A percentile compares a stretch with the other conserved stretches of the same genome.
These are phyloP conservation scores for Aureobasidium namibiae DNA, from an alignment of 2,329 filamentous ascomycete species.

Conservation along the genomic window DNA sequence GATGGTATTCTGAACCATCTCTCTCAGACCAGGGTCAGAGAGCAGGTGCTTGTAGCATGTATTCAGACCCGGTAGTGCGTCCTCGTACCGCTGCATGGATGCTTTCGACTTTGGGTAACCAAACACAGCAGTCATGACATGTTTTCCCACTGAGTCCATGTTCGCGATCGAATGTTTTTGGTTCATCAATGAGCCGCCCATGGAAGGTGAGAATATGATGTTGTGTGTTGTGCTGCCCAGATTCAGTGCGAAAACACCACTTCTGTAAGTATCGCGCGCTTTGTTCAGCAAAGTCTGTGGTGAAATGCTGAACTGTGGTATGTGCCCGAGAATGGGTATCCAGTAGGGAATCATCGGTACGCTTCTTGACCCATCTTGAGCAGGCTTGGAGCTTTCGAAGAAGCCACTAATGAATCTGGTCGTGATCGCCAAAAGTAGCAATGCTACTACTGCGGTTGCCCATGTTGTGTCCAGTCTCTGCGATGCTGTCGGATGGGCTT, in stretches of 20 bases:
- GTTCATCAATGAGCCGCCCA: constrained; percentile 35
- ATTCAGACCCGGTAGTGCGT: constrained; percentile 27
- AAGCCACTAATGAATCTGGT: constrained; percentile 15
- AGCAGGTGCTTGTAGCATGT: constrained; percentile 36
- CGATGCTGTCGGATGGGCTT: background rate
- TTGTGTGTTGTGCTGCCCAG: constrained; percentile 43
- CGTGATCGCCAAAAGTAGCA: constrained; percentile 3
- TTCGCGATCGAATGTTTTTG: constrained; percentile 26
- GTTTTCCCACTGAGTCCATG: constrained; percentile 20
- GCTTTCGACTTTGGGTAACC: constrained; percentile 28
- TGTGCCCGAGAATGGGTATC: constrained; percentile 51
- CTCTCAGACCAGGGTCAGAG: constrained; percentile 38
- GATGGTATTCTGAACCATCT: constrained; percentile 31
- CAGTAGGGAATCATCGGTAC: constrained; percentile 50
- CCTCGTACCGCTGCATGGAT: constrained; percentile 29
- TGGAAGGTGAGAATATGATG: constrained; percentile 41
- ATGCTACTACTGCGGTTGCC: background rate
- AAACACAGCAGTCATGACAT: constrained; percentile 30
- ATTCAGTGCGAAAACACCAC: constrained; percentile 41
- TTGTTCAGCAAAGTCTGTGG: constrained; percentile 37
- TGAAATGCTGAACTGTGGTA: constrained; percentile 40
- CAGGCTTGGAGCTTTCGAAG: constrained; percentile 8
- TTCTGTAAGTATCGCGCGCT: constrained; percentile 31
- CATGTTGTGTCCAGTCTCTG: background rate
- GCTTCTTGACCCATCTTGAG: constrained; percentile 21